These are phyloP conservation scores for Flammula alnicola DNA, from an alignment of 1,284 basidiomycete species.

Conservation along the genomic window DNA sequence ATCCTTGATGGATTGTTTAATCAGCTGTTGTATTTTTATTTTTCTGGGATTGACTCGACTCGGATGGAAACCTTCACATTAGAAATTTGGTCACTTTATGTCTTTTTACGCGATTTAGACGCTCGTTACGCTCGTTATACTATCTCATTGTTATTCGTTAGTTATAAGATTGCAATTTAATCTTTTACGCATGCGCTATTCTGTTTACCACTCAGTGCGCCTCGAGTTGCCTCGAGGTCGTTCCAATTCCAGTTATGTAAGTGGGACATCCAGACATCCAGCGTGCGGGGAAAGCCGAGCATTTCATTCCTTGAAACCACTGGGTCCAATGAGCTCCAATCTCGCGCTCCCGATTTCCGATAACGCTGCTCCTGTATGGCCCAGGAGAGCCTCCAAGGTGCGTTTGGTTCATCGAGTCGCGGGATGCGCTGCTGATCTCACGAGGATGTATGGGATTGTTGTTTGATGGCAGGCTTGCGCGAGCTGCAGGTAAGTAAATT, in stretches of 20 bases:
- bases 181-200: neutral
- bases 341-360: conserved; percentile 52
- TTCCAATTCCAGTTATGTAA: conserved; percentile 20
- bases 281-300: conserved; percentile 33
- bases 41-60: neutral
- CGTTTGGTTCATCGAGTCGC: conserved; percentile 18
- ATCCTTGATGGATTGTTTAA: conserved; percentile 12
- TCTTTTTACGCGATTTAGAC: neutral
- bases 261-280: neutral
- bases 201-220: neutral
- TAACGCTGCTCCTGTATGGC: conserved; percentile 39
- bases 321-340: conserved; percentile 40
- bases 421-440: conserved; percentile 5
- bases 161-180: conserved; percentile 6
- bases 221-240: conserved; percentile 9
- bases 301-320: conserved; percentile 23
- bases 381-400: conserved; percentile 53
- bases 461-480: conserved; percentile 51
- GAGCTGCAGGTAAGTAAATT: conserved; percentile 52
- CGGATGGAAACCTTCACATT: too few relatives aligned
- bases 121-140: conserved; percentile 14
- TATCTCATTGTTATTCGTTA: conserved; percentile 10
- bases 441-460: neutral
- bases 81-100: neutral
- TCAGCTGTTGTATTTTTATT: neutral